phyloP scores from a whole-genome alignment of 179 eudicot genomes.

The Heliamphora pulchella region DNA sequence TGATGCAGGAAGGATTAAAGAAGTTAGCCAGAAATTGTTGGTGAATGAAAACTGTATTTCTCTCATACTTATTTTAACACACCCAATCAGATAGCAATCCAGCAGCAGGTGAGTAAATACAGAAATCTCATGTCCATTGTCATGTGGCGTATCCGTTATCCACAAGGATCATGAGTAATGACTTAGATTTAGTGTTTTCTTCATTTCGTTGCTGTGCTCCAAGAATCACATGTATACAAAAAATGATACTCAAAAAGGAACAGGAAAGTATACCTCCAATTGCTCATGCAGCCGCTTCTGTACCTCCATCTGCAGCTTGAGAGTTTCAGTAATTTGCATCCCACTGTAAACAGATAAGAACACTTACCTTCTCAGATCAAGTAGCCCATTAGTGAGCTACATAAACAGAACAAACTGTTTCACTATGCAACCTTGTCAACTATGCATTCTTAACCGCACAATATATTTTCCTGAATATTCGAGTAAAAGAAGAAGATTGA shows the following conservation, averaged over 20 bases:
- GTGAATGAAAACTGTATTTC: background rate
- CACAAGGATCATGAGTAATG: background rate
- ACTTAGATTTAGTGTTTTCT: background rate
- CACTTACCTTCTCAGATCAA: slow-evolving; percentile 8
- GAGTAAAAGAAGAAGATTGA: background rate
- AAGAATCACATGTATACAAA: background rate
- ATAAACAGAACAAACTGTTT: background rate
- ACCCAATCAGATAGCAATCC: background rate
- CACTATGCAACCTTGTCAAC: background rate
- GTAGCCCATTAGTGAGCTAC: background rate
- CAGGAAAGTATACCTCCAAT: slow-evolving; percentile 34
- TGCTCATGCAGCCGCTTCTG: slow-evolving; percentile 61
- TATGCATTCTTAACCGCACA: background rate
- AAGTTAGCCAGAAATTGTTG: background rate
- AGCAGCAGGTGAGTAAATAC: background rate
- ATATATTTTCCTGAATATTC: background rate
- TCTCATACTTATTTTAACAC: background rate
- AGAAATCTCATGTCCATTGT: background rate
- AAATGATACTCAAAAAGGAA: background rate
- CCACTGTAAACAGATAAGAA: slow-evolving; percentile 30
- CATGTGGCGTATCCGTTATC: background rate
- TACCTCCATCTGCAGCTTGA: slow-evolving; percentile 65
- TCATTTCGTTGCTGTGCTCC: background rate
- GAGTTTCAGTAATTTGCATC: slow-evolving; percentile 50
- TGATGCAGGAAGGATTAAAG: background rate